Percentiles rank a stretch among this genome's conserved stretches.
phyloP scores from a whole-genome alignment of 768 basidiomycete genomes.

The Paxillus involutus region DNA sequence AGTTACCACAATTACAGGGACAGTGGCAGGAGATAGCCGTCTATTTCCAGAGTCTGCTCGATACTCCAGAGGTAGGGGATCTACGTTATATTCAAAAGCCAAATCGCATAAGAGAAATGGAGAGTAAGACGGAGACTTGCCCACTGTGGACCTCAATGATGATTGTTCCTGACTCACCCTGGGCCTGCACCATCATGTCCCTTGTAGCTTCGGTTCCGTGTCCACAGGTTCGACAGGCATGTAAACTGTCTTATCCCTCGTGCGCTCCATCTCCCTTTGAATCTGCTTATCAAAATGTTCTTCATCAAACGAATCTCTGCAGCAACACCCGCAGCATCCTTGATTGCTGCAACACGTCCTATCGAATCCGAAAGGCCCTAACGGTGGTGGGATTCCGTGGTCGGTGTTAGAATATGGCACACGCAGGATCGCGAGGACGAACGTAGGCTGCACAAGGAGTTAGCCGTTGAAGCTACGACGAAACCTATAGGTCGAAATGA shows the following conservation, averaged over 20 bases:
- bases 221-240: constrained; percentile 4
- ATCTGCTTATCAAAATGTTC: constrained; percentile 18
- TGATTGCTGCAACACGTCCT: constrained; percentile 11
- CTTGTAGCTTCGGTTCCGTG: constrained; percentile 8
- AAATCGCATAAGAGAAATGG: no score
- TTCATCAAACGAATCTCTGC: constrained; percentile 16
- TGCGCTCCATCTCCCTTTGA: constrained; percentile 18
- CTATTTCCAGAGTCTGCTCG: no score
- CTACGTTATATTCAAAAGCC: no score
- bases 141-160: no score
- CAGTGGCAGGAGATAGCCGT: no score
- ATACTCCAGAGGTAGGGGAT: no score
- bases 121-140: no score
- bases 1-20: no score
- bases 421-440: background rate
- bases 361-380: constrained; percentile 8
- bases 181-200: background rate
- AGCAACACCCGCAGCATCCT: constrained; percentile 20
- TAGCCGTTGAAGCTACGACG: constrained; percentile 6
- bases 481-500: constrained; percentile 1
- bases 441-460: constrained; percentile 13
- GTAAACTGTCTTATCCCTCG: constrained; percentile 13
- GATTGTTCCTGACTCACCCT: no score
- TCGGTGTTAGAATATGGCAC: background rate
- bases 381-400: background rate